Conservation (phyloP, 495 filamentous ascomycete species). For the Lasiosphaeriaceae sp. region DNA sequence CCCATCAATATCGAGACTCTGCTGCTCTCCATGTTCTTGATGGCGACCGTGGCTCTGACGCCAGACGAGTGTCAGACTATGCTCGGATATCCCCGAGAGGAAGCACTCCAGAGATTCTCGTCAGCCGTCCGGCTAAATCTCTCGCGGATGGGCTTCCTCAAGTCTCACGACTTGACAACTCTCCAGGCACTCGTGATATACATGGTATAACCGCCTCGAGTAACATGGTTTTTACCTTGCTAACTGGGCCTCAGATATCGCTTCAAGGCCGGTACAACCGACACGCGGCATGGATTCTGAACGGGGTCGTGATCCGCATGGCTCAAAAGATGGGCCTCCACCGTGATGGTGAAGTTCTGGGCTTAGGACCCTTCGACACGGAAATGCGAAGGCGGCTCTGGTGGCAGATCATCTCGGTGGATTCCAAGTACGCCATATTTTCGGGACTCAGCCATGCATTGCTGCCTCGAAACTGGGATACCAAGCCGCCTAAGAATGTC, state of each 20-base stretch:
- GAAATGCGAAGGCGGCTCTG: slow-evolving; percentile 67
- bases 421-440: slow-evolving; percentile 53
- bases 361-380: slow-evolving; percentile 60
- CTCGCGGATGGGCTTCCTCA: slow-evolving; percentile 47
- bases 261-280: slow-evolving; percentile 50
- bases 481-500: slow-evolving; percentile 49
- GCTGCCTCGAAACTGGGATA: slow-evolving; percentile 44
- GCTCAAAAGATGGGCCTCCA: slow-evolving; percentile 72
- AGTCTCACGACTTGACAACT: slow-evolving; percentile 47
- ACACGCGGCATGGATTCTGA: slow-evolving; percentile 48
- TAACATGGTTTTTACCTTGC: not conserved
- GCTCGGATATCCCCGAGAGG: slow-evolving; percentile 42
- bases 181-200: slow-evolving; percentile 53
- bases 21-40: slow-evolving; percentile 51
- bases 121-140: slow-evolving; percentile 45
- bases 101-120: slow-evolving; percentile 37
- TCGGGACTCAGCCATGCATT: slow-evolving; percentile 60
- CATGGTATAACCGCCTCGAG: slow-evolving; percentile 37
- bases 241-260: slow-evolving; percentile 35
- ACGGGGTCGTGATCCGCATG: slow-evolving; percentile 58
- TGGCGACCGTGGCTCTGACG: slow-evolving; percentile 42
- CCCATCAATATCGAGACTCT: slow-evolving; percentile 49
- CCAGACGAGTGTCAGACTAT: slow-evolving; percentile 47
- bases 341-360: slow-evolving; percentile 63
- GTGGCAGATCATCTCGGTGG: slow-evolving; percentile 71